phyloP scores from a whole-genome alignment of 2,329 filamentous ascomycete species.

The Balansia obtecta region DNA sequence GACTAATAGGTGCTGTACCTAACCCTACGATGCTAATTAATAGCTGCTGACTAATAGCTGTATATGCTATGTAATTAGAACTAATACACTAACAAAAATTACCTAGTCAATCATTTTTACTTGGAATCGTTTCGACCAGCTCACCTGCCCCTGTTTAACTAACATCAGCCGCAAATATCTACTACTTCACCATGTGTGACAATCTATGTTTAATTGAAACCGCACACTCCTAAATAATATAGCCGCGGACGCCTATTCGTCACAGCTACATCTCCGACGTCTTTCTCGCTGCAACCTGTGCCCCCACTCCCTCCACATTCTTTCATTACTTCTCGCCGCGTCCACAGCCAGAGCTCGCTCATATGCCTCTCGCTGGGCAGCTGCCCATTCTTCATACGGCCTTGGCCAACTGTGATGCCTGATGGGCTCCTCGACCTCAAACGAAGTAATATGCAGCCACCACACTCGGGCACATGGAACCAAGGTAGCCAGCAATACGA shows the following conservation, averaged over 20 bases:
- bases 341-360: neutral
- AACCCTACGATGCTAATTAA: no score
- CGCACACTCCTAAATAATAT: no score
- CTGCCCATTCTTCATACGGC: neutral
- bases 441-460: neutral
- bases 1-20: no score
- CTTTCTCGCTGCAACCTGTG: neutral
- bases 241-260: neutral
- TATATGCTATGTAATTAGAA: no score
- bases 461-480: neutral
- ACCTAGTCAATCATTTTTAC: no score
- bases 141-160: no score
- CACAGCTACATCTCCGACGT: neutral
- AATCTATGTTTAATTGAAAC: no score
- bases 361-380: neutral
- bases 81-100: no score
- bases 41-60: no score
- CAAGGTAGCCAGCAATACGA: neutral
- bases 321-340: neutral
- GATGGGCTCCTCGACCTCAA: neutral
- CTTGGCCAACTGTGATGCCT: neutral
- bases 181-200: no score
- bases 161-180: no score
- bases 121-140: no score
- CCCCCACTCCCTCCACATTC: neutral